Evolutionary conservation across 306 rosid genomes (phyloP), one percentile per base, ranked within the genome.

Genomic region (Cicer chorassanicum): DNA sequence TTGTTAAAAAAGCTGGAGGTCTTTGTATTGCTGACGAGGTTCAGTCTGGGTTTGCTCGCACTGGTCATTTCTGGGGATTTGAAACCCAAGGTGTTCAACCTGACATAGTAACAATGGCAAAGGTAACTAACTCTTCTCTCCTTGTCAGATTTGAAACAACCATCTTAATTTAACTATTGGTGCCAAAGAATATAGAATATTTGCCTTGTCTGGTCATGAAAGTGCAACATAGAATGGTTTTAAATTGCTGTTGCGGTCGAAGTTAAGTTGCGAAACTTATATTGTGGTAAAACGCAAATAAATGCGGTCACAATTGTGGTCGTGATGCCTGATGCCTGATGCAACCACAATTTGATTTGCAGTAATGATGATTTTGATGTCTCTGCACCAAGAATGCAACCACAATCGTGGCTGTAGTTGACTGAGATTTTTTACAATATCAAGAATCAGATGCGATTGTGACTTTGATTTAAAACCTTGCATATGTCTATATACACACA

Each of bases 21-120:
- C 85, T 94, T 60, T 92, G 93, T 69, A 92, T 94, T 61, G 95
- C 97, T 0, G 99, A 94, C n/a, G 99, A 94, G 77, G 95, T 94
- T 80, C 97, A 94, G 59, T 19, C 89, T 0, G 99, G 99, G 11
- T 90, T 94, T 44, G 97, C 81, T 72, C 96, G 99, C 75, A 88
- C 90, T 18, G 99, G 99, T 51, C 84, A 84, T 83, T 94, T 92
- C 78, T 94, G 99, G 99, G 96, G 96, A 39, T 94, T 92, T 75
- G 93, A 94, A 81, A n/a, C 84, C 41, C 99, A 92, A 43, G 96
- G 96, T 18, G 99, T 94, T 50, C 89, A 86, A 57, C 99, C 99
- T 74, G 99, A 94, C 78, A 90, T 94, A 16, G 99, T 94, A 40
- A 92, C 99, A 69, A 77, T 94, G 89, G 99, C 99, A 12, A 94